phyloP scores from a whole-genome alignment of 2,329 filamentous ascomycete species.

The Cladosporium austrohemisphaericum region DNA sequence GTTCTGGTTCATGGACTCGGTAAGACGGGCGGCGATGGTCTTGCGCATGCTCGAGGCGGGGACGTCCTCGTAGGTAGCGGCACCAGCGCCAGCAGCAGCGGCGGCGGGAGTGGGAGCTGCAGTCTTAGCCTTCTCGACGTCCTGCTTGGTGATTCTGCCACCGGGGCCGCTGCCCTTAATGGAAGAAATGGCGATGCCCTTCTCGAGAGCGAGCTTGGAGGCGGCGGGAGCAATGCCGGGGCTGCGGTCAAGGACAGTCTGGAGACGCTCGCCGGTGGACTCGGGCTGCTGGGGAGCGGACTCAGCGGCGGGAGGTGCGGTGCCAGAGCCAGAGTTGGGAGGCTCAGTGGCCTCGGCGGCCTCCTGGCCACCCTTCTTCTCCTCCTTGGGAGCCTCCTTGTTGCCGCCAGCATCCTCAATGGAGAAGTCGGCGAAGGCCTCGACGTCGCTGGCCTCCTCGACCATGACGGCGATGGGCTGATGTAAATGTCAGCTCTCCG shows the following conservation, averaged over 20 bases:
- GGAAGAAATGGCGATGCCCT: constrained; percentile 69
- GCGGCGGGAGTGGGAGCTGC: constrained; percentile 41
- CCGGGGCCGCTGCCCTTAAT: constrained; percentile 84
- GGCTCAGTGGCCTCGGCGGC: constrained; percentile 61
- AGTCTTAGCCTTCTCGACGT: constrained; percentile 82
- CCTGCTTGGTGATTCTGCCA: constrained; percentile 85
- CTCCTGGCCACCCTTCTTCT: constrained; percentile 60
- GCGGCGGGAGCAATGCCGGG: constrained; percentile 68
- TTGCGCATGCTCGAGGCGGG: constrained; percentile 93
- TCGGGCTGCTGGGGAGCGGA: constrained; percentile 66
- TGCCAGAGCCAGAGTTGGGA: constrained; percentile 53
- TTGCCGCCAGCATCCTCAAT: constrained; percentile 88
- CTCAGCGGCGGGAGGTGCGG: constrained; percentile 48
- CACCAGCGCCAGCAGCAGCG: constrained; percentile 49
- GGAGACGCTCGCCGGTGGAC: constrained; percentile 69
- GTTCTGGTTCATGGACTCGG: constrained; percentile 86
- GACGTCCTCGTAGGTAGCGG: constrained; percentile 74
- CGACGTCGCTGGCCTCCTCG: constrained; percentile 82
- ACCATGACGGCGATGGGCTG: constrained; percentile 95
- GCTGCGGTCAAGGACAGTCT: constrained; percentile 80
- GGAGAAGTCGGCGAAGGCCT: constrained; percentile 84
- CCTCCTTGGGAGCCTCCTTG: constrained; percentile 57
- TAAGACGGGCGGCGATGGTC: constrained; percentile 88
- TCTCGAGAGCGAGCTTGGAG: constrained; percentile 80
- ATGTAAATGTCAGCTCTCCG: constrained; percentile 19